Percentiles rank a stretch among this genome's conserved stretches.
These are phyloP conservation scores for Colletotrichum sp. DNA, from an alignment of 2,329 filamentous ascomycete species.

Conservation along the genomic window DNA sequence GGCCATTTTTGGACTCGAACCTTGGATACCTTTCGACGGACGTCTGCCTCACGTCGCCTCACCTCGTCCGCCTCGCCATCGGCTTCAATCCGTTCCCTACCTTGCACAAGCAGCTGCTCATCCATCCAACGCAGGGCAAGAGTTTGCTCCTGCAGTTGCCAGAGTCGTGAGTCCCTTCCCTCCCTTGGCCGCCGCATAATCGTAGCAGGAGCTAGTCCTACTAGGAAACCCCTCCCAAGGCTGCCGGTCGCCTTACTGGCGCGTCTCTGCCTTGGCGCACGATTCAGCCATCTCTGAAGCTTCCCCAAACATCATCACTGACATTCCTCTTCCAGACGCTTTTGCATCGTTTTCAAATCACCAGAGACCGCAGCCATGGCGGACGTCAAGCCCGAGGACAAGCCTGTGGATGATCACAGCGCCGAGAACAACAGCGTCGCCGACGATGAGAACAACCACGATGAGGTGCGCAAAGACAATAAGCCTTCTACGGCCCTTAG, in stretches of 20 bases:
- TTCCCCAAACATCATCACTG: not conserved
- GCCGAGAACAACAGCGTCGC: slow-evolving; percentile 29
- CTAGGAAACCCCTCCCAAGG: not conserved
- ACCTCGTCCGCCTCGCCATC: not conserved
- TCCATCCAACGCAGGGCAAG: not conserved
- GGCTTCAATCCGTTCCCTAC: not conserved
- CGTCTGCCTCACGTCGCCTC: not conserved
- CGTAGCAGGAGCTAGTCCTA: not conserved
- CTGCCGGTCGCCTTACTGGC: slow-evolving; percentile 1
- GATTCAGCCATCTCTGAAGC: not conserved
- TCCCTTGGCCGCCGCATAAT: not conserved
- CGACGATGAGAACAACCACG: slow-evolving; percentile 48
- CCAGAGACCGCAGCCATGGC: slow-evolving; percentile 25
- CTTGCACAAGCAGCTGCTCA: not conserved
- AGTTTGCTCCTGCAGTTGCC: not conserved
- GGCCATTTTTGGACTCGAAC: slow-evolving; percentile 8
- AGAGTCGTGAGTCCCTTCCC: not conserved
- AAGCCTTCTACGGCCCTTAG: slow-evolving; percentile 6
- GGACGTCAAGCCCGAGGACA: slow-evolving; percentile 32
- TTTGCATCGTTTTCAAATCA: not conserved
- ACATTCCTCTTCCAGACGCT: not conserved
- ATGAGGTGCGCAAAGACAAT: slow-evolving; percentile 45
- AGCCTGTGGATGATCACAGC: slow-evolving; percentile 32
- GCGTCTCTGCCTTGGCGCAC: slow-evolving; percentile 1
- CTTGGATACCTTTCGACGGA: not conserved